Conservation (phyloP, 2,329 filamentous ascomycete species). For the Fusarium tjaetaba region DNA sequence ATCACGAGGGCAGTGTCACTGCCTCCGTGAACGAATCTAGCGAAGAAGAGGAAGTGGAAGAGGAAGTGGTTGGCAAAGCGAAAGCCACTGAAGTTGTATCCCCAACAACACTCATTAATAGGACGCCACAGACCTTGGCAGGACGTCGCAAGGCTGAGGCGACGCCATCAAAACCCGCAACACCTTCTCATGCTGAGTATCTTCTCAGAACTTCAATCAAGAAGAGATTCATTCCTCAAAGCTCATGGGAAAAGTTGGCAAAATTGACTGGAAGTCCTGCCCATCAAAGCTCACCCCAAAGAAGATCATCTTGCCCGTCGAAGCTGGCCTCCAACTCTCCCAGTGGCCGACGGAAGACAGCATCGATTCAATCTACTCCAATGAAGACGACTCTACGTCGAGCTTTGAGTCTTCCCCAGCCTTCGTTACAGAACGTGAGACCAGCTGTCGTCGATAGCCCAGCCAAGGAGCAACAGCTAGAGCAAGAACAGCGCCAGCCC, state of each 20-base stretch:
- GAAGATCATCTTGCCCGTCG: neutral
- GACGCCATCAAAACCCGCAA: neutral
- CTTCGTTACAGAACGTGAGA: neutral
- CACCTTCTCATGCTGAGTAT: slow-evolving; percentile 15
- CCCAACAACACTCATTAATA: neutral
- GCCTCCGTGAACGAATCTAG: neutral
- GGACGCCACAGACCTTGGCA: neutral
- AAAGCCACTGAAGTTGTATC: neutral
- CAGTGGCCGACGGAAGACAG: neutral
- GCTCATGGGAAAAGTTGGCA: slow-evolving; percentile 39
- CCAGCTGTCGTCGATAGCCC: neutral
- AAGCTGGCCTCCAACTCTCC: neutral
- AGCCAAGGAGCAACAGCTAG: neutral
- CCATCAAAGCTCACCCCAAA: neutral
- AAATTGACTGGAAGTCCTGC: slow-evolving; percentile 6
- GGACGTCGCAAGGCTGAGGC: neutral
- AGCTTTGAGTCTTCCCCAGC: neutral
- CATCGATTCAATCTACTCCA: neutral
- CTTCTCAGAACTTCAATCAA: slow-evolving; percentile 39
- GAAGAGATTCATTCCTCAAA: slow-evolving; percentile 38
- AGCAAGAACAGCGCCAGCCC: neutral
- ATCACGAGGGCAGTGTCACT: neutral
- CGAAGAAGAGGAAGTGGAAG: neutral
- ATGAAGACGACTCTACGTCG: neutral
- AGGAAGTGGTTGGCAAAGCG: neutral